Evolutionary conservation across 169 alveolate genomes (phyloP), one percentile per base, ranked within the genome.

Genomic region (Plasmodium gaboni): DNA sequence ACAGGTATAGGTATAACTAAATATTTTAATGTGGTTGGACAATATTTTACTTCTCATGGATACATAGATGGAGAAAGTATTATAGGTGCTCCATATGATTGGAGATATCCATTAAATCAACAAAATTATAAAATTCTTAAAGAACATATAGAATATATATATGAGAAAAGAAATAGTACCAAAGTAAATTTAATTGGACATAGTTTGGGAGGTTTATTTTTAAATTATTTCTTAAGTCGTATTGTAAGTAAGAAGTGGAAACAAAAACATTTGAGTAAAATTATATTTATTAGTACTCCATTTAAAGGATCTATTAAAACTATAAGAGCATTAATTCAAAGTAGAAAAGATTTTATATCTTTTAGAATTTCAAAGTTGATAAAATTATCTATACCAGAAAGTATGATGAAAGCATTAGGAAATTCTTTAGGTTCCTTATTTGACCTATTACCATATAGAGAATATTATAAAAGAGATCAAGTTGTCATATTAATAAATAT

Each of bases 151-250:
- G 89, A 76, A 76, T 19, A 53, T 63, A 38, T 57, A 15, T 76
- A 76, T 76, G 69, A 64, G 65, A 46, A 17, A 28, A 76, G 69
- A 76, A 64, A 76, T 24, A 57, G 38, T 24, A 64, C 17, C 5
- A 76, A 76, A 8, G 61, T 76, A 24, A 64, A 76, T 57, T 55
- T 76, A 50, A 55, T 76, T 19, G 89, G 89, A 2, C 89, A 76
- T 76, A 76, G 89, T 64, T 76, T 76, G 26, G 89, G 89, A 22
- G 89, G 89, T 6, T 26, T 76, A 64, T 76, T 63, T 64, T 63
- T 76, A 44, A 76, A 76, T 64, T 76, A 22, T 48, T 76, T 76
- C 59, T 69, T 76, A 76, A 32, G 61, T 10, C 68, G 61, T 44
- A 3, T 76, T n/a, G 89, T 64, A 48, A 67, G 65, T 64, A 50